phyloP scores from a whole-genome alignment of 2,329 filamentous ascomycete genomes.

The Pyrenophora tritici-repentis region DNA sequence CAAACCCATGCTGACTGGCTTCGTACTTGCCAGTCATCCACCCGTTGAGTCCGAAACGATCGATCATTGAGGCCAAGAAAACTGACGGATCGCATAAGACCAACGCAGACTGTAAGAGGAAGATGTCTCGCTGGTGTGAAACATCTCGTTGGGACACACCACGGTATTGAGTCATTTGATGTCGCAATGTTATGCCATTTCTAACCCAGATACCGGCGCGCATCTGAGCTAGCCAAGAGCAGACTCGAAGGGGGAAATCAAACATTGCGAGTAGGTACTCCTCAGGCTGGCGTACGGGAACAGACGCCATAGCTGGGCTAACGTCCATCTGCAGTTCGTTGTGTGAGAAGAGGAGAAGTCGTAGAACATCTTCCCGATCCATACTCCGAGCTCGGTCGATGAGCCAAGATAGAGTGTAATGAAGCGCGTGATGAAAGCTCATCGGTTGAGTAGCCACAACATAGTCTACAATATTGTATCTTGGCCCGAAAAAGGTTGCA shows the following conservation, averaged over 20 bases:
- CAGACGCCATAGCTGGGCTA: slow-evolving; percentile 62
- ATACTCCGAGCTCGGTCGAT: slow-evolving; percentile 85
- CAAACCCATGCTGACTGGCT: slow-evolving; percentile 67
- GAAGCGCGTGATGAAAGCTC: slow-evolving; percentile 95
- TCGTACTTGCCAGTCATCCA: slow-evolving; percentile 88
- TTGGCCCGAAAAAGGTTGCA: slow-evolving; percentile 45
- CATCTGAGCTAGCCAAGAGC: slow-evolving; percentile 96
- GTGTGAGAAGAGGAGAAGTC: slow-evolving; percentile 72
- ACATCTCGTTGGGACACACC: slow-evolving; percentile 89
- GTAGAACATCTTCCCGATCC: slow-evolving; percentile 67
- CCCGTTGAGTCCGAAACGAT: slow-evolving; percentile 84
- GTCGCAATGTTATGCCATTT: slow-evolving; percentile 92
- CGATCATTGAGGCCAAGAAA: slow-evolving; percentile 85
- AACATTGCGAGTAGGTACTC: slow-evolving; percentile 87
- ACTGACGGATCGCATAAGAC: slow-evolving; percentile 82
- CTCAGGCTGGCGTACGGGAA: slow-evolving; percentile 66
- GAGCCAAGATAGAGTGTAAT: slow-evolving; percentile 96
- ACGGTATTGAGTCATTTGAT: slow-evolving; percentile 92
- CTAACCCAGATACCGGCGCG: slow-evolving; percentile 98
- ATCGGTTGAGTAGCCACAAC: slow-evolving; percentile 87
- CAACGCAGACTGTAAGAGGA: slow-evolving; percentile 87
- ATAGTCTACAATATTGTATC: slow-evolving; percentile 73
- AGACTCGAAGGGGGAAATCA: slow-evolving; percentile 90
- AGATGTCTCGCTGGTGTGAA: slow-evolving; percentile 91
- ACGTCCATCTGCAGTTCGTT: slow-evolving; percentile 71